Percentiles rank a stretch among this genome's conserved stretches.
Evolutionary conservation across 1,284 basidiomycete species (phyloP).

Genomic region (Melampsora medusae): DNA sequence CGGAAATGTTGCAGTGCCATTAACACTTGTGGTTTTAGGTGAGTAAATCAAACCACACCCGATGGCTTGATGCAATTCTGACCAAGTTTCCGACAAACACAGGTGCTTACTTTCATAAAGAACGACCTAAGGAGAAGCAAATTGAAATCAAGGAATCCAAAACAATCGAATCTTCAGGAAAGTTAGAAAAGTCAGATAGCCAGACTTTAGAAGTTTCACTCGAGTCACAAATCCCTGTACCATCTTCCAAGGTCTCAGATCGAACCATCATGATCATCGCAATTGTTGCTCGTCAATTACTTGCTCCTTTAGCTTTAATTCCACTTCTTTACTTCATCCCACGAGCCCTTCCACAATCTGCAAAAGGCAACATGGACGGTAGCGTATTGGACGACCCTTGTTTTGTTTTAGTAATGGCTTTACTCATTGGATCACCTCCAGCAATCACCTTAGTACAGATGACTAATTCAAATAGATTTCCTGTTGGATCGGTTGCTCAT

Average conservation of each 20-base stretch:
- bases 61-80: background rate
- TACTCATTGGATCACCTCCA: conserved; percentile 44
- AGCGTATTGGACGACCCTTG: conserved; percentile 3
- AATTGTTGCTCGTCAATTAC: conserved; percentile 40
- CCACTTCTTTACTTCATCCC: conserved; percentile 1
- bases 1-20: conserved; percentile 56
- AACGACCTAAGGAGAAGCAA: background rate
- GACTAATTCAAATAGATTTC: conserved; percentile 45
- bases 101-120: conserved; percentile 32
- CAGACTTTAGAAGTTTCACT: conserved; percentile 22
- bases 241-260: conserved; percentile 27
- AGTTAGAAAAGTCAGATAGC: background rate
- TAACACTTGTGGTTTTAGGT: conserved; percentile 58
- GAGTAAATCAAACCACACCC: background rate
- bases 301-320: conserved; percentile 20
- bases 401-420: conserved; percentile 14
- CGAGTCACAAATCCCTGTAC: conserved; percentile 24
- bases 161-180: conserved; percentile 43
- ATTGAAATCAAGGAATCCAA: conserved; percentile 45
- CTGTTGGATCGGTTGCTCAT: conserved; percentile 33
- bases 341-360: background rate
- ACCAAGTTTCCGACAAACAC: background rate
- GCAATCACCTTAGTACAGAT: conserved; percentile 52
- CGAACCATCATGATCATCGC: conserved; percentile 31
- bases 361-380: background rate